A percentile compares a stretch with the other conserved stretches of the same genome.
Evolutionary conservation across 495 filamentous ascomycete species (phyloP).

Genomic region (Bacidia rubella): DNA sequence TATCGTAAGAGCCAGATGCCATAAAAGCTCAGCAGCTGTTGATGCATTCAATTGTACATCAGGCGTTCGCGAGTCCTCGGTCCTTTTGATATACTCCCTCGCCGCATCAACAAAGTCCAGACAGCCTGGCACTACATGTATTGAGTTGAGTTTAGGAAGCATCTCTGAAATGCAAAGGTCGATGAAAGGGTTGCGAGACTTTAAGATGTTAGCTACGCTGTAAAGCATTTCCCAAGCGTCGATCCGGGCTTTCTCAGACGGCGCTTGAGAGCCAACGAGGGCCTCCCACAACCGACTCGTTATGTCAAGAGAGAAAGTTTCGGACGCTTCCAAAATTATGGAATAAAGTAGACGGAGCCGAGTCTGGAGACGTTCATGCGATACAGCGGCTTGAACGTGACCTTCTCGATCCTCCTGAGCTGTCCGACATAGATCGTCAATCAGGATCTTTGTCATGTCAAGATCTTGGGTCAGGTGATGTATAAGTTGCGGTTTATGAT

Average conservation of each 20-base stretch:
- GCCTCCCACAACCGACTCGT: constrained; percentile 52
- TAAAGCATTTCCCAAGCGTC: constrained; percentile 53
- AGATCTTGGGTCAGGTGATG: constrained; percentile 39
- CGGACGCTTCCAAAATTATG: constrained; percentile 44
- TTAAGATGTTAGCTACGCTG: constrained; percentile 30
- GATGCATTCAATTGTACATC: constrained; percentile 12
- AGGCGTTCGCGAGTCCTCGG: constrained; percentile 13
- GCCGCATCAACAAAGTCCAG: constrained; percentile 53
- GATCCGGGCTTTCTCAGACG: constrained; percentile 41
- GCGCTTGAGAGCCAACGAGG: constrained; percentile 46
- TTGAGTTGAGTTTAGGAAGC: constrained; percentile 47
- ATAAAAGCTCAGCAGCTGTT: constrained; percentile 62
- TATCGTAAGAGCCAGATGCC: constrained; percentile 66
- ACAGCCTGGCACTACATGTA: constrained; percentile 50
- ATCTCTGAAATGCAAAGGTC: constrained; percentile 51
- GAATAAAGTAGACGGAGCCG: constrained; percentile 44
- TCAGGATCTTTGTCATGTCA: constrained; percentile 36
- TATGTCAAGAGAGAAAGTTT: constrained; percentile 45
- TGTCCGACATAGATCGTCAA: constrained; percentile 36
- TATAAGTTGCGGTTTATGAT: constrained; percentile 28
- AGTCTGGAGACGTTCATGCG: constrained; percentile 27
- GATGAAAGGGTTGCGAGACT: constrained; percentile 46
- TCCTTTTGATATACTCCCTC: constrained; percentile 27
- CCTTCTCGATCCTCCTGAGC: constrained; percentile 27
- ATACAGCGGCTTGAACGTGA: constrained; percentile 20